Conservation (phyloP, 129 eudicot species). For the Sambucus nigra region DNA sequence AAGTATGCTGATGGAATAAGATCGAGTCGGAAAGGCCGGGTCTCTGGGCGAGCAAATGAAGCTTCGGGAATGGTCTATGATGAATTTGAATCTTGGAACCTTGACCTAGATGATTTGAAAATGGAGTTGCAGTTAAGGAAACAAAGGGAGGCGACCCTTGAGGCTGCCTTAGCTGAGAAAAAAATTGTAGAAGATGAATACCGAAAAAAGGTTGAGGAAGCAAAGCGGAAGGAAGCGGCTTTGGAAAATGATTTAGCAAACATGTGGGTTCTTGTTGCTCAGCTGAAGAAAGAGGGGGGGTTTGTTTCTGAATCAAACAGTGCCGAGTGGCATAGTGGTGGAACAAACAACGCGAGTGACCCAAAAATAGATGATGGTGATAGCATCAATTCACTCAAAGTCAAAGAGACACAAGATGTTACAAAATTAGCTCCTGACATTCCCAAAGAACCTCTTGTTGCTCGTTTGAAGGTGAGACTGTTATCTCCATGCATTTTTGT, state of each 20-base stretch:
- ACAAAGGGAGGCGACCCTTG: constrained; percentile 73
- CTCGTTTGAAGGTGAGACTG: constrained; percentile 68
- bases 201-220: constrained; percentile 56
- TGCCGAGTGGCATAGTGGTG: constrained; percentile 19
- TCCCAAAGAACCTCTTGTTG: constrained; percentile 84
- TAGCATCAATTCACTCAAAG: constrained; percentile 29
- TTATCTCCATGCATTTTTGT: neutral
- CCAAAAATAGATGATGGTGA: constrained; percentile 25
- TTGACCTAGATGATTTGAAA: constrained; percentile 63
- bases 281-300: constrained; percentile 63
- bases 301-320: constrained; percentile 29
- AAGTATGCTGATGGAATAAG: constrained; percentile 37
- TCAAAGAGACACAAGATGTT: constrained; percentile 28
- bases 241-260: constrained; percentile 87
- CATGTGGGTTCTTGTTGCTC: constrained; percentile 99
- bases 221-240: constrained; percentile 67
- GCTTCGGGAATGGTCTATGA: constrained; percentile 29
- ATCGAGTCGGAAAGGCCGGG: constrained; percentile 55
- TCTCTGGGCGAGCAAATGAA: constrained; percentile 50
- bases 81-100: constrained; percentile 66
- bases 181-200: constrained; percentile 60
- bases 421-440: constrained; percentile 26
- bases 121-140: constrained; percentile 69
- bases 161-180: constrained; percentile 78
- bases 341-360: constrained; percentile 20